Base-by-base conservation (phyloP, 148 eudicot genomes). In the Vaccinium corymbosum region DNA sequence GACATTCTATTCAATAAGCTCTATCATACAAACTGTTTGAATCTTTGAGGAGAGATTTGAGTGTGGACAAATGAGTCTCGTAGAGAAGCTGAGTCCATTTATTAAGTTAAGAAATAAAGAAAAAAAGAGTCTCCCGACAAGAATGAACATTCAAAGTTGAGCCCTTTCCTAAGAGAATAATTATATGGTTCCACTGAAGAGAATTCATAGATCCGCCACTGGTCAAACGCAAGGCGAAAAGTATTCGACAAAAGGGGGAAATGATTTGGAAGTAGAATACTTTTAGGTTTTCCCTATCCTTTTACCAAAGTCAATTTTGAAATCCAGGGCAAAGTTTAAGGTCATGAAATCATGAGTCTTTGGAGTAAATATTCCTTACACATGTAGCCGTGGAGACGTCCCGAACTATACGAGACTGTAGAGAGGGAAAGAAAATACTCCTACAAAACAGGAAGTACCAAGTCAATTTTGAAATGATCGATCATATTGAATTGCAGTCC, bases 331-430 rank as follows among this genome's bases (percentile, higher is more conserved):
- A 17, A 38, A 15, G 76, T 72, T 27, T 72, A 72, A 72, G 76
- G 76, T 38, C 76, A 16, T 72, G 76, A 35, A 72, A 72, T 72
- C 74, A 70, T 70, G 74, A 70, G 74, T 27, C 13, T 62, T 68
- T 68, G 73, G 42, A 25, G 74, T 29, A 14, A 27, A 27, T 70
- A 25, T 70, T 27, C 74, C 74, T 27, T 70, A 12, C 15, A 9
- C n/a, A 11, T 70, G 46, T 29, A 70, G 35, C 74, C 14, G 74
- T 70, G 46, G 74, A 70, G 74, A 70, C 74, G 13, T 9, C 19
- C 74, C 74, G 2, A 70, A 70, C 74, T 70, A 12, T 1, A 20
- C 3, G 4, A 0, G 15, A 13, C n/a, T 49, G 9, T 6, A 6
- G 51, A 49, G 9, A 19, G 1, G 61, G 19, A 56, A 56, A 16